Base-by-base conservation (phyloP, 2,329 filamentous ascomycete species). In the Colletotrichum lini region DNA sequence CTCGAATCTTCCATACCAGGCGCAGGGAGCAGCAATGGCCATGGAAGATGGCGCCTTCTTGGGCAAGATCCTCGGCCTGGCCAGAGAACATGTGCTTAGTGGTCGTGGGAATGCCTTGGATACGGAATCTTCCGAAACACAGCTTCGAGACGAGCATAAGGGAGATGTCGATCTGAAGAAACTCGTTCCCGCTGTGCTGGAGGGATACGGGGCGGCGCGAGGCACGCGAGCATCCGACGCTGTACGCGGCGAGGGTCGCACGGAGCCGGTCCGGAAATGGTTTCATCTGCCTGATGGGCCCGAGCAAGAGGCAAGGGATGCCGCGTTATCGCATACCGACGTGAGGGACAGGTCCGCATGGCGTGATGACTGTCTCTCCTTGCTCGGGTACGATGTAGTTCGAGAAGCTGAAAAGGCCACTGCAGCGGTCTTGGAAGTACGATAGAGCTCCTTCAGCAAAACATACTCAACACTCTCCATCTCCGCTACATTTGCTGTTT, bases 41-140 rank as follows among this genome's bases (percentile, higher is more conserved):
- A 72, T 76, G 45, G 76, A 78, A 38, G 77, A 78, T 42, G 77
- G 73, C 2, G 72, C 74, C 16, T 58, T 77, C 2, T 64, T 78
- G 3, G 75, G 72, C 13, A 73, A 70, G 0, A 73, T 79, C 9
- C 89, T 54, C 9, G 70, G 70, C 18, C 9, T 70, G 4, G 40
- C 64, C 3, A 49, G 44, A 10, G 53, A 42, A 15, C 12, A 23
- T 7, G 35, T 57, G 35, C 35, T 35, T 35, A 8, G 30, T 9
- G 30, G 30, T 2, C 30, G 30, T 8, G 30, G 8, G 30, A 8
- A 35, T 35, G 30, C 30, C 30, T 9, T 35, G 30, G 30, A 35
- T 8, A 8, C n/a, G 2, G 52, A 16, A 2, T 16, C 21, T n/a
- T 18, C 56, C 2, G 7, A 26, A 16, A 26, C n/a, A 35, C 18